A percentile compares a stretch with the other conserved stretches of the same genome.
phyloP scores from a whole-genome alignment of 176 grass and related monocot genomes.

The Juncus effusus region DNA sequence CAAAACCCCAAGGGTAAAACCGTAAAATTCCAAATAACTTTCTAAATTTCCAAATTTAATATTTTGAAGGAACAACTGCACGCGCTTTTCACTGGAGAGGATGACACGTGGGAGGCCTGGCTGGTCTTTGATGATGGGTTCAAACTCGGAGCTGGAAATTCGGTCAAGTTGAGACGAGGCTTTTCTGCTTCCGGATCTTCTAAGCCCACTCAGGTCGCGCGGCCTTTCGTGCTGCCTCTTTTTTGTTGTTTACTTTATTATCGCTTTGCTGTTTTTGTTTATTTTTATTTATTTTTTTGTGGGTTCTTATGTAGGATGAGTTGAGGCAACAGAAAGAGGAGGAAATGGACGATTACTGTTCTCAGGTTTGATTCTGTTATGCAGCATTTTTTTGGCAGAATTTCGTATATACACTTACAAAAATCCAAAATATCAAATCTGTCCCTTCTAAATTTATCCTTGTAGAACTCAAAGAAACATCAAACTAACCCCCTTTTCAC shows the following conservation, averaged over 20 bases:
- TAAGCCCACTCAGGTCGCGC: slow-evolving; percentile 73
- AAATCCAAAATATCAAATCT: too few relatives aligned
- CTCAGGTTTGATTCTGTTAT: slow-evolving; percentile 47
- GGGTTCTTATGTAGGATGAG: slow-evolving; percentile 70
- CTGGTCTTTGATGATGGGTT: slow-evolving; percentile 75
- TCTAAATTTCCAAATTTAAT: background rate
- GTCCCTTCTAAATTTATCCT: too few relatives aligned
- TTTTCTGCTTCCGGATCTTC: slow-evolving; percentile 67
- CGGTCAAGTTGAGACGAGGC: slow-evolving; percentile 84
- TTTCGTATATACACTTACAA: too few relatives aligned
- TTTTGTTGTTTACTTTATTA: slow-evolving; percentile 24
- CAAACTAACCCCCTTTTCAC: too few relatives aligned
- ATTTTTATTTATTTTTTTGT: slow-evolving; percentile 23
- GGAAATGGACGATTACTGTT: slow-evolving; percentile 99
- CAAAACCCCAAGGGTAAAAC: too few relatives aligned
- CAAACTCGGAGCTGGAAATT: slow-evolving; percentile 50
- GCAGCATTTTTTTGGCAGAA: too few relatives aligned
- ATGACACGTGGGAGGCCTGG: slow-evolving; percentile 94
- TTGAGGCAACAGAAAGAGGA: slow-evolving; percentile 93
- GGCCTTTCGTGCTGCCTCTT: slow-evolving; percentile 20
- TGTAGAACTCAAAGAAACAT: too few relatives aligned
- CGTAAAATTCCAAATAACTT: slow-evolving; percentile 15
- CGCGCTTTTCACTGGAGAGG: slow-evolving; percentile 90
- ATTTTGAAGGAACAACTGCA: slow-evolving; percentile 59
- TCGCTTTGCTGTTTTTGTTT: slow-evolving; percentile 15